Evolutionary conservation across 176 grass and related monocot species (phyloP).

Genomic region (Rhynchospora breviuscula): DNA sequence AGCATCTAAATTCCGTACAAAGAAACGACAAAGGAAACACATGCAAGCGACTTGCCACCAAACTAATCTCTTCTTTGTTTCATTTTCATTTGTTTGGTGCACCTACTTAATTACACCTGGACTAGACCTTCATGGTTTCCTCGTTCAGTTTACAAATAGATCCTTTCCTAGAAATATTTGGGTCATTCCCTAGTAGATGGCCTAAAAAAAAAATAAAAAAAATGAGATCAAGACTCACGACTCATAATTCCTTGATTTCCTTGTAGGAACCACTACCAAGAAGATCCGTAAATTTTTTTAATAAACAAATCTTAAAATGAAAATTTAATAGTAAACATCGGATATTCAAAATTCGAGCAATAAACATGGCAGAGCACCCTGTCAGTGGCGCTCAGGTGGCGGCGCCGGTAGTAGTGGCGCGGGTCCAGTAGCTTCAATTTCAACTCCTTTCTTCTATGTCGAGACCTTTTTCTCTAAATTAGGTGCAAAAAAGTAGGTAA

Average conservation of each 20-base stretch:
- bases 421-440: too few relatives aligned
- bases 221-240: neutral
- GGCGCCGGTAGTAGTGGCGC: too few relatives aligned
- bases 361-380: too few relatives aligned
- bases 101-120: constrained; percentile 17
- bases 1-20: neutral
- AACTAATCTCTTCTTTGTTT: neutral
- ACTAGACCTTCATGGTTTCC: neutral
- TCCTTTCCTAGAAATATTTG: neutral
- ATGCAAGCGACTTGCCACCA: neutral
- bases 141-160: neutral
- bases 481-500: too few relatives aligned
- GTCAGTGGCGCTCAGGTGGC: too few relatives aligned
- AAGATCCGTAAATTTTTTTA: neutral
- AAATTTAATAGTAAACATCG: too few relatives aligned
- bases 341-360: too few relatives aligned
- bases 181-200: neutral
- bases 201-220: neutral
- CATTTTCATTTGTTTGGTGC: constrained; percentile 19
- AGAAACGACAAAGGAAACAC: neutral
- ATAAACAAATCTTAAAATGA: too few relatives aligned
- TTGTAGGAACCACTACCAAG: too few relatives aligned
- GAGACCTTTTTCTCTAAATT: too few relatives aligned
- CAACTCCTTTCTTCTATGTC: too few relatives aligned
- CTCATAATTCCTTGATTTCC: neutral